Base-by-base conservation (phyloP, 2,329 filamentous ascomycete species). In the Anthostomella pinea region DNA sequence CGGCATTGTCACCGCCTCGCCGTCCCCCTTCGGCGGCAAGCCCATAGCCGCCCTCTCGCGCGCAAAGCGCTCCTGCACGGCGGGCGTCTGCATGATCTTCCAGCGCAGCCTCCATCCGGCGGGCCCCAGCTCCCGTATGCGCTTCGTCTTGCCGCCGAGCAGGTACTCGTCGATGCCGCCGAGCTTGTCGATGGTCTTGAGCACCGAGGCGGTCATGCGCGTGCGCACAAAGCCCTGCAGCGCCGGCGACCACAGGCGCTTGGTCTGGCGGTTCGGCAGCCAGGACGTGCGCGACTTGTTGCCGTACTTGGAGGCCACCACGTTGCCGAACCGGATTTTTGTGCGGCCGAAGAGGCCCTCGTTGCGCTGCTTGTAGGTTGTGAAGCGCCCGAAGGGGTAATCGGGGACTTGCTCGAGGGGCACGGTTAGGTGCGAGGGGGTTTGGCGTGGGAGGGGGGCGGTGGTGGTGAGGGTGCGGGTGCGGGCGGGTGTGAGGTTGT, bases 101-200 rank as follows among this genome's bases (percentile, higher is more conserved):
- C 89, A 96, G 48, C 93, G 73, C 56, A 98, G 68, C 52, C 83
- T 79, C 93, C 93, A 98, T 6, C 93, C 93, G 48, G 84, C 84
- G 34, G 91, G 81, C 5, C 93, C 93, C 39, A 98, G 71, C 64
- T 95, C 87, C 68, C 83, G 86, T 57, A 97, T 75, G 46, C 93
- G 77, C 25, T 73, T 75, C 11, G 83, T 70, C 66, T 88, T 93
- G 60, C 81, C 77, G 50, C 88, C 89, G 26, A 95, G 72, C 29
- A 98, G 71, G 67, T 98, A 98, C 56, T 89, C 81, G 63, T 98
- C 93, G 47, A 98, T 72, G 6, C 93, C 89, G 41, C 91, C 91
- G 45, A 84, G 80, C 60, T 89, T 91, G 59, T 87, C 81, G 57
- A 97, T 86, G 22, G 81, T 83, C 57, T 79, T 73, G 52, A 85